Evolutionary conservation across 2,329 filamentous ascomycete species (phyloP), one percentile per base, ranked within the genome.

Genomic region (Fonsecaea multimorphosa): DNA sequence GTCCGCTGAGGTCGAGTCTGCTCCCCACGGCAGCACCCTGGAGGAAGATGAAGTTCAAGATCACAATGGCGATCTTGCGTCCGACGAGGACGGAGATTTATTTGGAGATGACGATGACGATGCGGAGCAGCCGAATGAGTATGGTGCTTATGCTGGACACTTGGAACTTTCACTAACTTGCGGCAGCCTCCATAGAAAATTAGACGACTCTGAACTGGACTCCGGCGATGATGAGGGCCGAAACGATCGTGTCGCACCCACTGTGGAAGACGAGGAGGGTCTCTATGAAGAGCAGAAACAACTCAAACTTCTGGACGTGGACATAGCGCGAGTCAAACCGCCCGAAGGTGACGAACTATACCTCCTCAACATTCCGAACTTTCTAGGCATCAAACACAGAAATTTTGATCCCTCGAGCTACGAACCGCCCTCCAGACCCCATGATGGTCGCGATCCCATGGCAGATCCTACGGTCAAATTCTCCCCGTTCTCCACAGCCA

Each of bases 131-230:
- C 55, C 16, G 40, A 60, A 68, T 56, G 52, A 66, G 66, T 70
- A 65, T 12, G 67, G 9, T 19, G 9, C 36, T 16, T 3, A 16
- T 58, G 16, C 44, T 24, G n/a, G 31, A 6, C 38, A 55, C 12
- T 36, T 54, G 51, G n/a, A 59, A 22, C 24, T 56, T 14, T 57
- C 29, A 58, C 54, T 63, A 36, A 49, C 51, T 16, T 57, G 24
- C 58, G 11, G 22, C 19, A 70, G 65, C 22, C 63, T 73, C 22
- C 72, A 77, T 64, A 82, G 84, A 65, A 81, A 79, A 68, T 78
- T 89, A 12, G 85, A 88, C 64, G 86, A 89, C 72, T 82, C 84
- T 67, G 85, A 88, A 60, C 81, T 89, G 44, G 87, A 89, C 73
- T 89, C 86, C 11, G 86, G 85, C 51, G 87, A 89, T 71, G 87